phyloP scores from a whole-genome alignment of 2,329 filamentous ascomycete species.

The Xylaria sp. region DNA sequence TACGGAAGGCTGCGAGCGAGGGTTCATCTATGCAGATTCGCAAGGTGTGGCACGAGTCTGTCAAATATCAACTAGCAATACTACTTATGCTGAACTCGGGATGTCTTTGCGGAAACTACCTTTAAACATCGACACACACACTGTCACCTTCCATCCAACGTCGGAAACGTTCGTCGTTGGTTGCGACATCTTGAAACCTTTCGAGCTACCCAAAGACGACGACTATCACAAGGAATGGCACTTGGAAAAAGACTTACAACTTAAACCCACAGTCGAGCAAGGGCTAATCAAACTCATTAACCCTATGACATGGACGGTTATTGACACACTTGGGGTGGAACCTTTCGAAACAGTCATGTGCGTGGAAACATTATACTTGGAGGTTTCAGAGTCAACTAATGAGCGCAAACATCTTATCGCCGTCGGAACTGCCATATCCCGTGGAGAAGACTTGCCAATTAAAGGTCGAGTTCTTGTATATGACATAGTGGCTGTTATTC shows the following conservation, averaged over 20 bases:
- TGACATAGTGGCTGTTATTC: slow-evolving; percentile 90
- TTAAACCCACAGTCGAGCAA: slow-evolving; percentile 75
- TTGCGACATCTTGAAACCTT: slow-evolving; percentile 74
- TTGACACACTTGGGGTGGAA: slow-evolving; percentile 80
- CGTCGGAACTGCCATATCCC: slow-evolving; percentile 85
- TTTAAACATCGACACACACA: slow-evolving; percentile 75
- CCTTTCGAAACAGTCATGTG: slow-evolving; percentile 81
- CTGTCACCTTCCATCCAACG: slow-evolving; percentile 79
- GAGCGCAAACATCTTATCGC: slow-evolving; percentile 84
- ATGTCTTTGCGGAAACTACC: slow-evolving; percentile 78
- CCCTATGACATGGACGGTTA: slow-evolving; percentile 78
- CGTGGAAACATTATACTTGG: slow-evolving; percentile 84
- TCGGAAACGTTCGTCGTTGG: slow-evolving; percentile 81
- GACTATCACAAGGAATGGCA: slow-evolving; percentile 85
- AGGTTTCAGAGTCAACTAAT: slow-evolving; percentile 90
- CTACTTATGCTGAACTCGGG: slow-evolving; percentile 77
- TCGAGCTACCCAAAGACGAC: slow-evolving; percentile 87
- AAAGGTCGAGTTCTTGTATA: slow-evolving; percentile 89
- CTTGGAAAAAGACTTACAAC: slow-evolving; percentile 71
- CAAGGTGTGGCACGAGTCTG: slow-evolving; percentile 78
- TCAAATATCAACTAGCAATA: slow-evolving; percentile 70
- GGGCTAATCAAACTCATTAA: slow-evolving; percentile 82
- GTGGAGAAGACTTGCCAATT: slow-evolving; percentile 89
- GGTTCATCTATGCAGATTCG: slow-evolving; percentile 83
- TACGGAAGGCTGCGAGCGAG: slow-evolving; percentile 78